Base-by-base conservation (phyloP, 2,329 filamentous ascomycete genomes). In the Ramularia endophylla region DNA sequence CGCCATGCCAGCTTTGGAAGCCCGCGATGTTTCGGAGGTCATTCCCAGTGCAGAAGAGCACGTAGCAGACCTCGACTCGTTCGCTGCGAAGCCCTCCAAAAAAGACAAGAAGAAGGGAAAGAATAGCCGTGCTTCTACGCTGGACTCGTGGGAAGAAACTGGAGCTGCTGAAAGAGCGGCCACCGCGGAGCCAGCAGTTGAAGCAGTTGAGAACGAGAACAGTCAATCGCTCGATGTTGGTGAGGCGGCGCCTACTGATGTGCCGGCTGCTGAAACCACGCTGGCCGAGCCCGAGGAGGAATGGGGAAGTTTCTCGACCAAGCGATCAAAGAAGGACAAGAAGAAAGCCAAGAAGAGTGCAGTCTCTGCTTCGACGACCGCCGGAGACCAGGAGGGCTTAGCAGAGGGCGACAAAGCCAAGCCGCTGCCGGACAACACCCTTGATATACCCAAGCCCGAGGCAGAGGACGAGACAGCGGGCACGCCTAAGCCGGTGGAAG, bases 61-160 rank as follows among this genome's bases (percentile, higher is more conserved):
- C 5, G 11, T 36, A 9, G 19, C 33, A 16, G 40, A 50, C 27
- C 13, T 45, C 48, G 38, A 44, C 44, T 22, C 47, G 33, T 39
- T 45, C 22, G 27, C 36, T 15, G n/a, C 55, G 46, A 33, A 60
- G 37, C 52, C 53, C 37, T 48, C 43, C 33, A 56, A 59, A 41
- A 57, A 57, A 30, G 42, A 58, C 17, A 50, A 60, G 48, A 56
- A 58, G 43, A 65, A 61, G 43, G 51, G 52, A 27, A 56, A 53
- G 41, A 46, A 46, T 22, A 41, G 15, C 8, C 25, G 18, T 31
- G 18, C 25, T 2, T 43, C 45, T 3, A 36, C 37, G 9, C 22
- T 13, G 22, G 37, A 43, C 32, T 13, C 36, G 12, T 45, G 39
- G 36, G 20, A 12, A 27, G 47, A 46, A 19, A 8, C 19, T 4